These are phyloP conservation scores for Podaxis pistillaris DNA, from an alignment of 768 basidiomycete species.

Conservation along the genomic window DNA sequence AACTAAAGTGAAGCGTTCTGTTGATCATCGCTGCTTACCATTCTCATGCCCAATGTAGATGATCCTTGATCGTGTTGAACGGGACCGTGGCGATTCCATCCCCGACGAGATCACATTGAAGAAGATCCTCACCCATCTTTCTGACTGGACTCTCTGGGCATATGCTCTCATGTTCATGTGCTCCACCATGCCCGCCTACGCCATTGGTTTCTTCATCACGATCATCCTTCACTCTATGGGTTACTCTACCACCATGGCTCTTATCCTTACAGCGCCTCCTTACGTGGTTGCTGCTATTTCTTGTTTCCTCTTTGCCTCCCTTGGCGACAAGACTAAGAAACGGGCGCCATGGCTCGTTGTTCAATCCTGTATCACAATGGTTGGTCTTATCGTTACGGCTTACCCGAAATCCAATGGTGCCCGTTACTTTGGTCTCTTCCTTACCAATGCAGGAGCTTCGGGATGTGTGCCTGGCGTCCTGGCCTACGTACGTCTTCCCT, in stretches of 20 bases:
- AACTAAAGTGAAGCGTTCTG: constrained; percentile 26
- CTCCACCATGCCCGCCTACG: constrained; percentile 36
- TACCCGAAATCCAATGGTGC: constrained; percentile 27
- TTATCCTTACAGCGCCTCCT: constrained; percentile 35
- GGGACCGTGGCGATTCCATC: constrained; percentile 36
- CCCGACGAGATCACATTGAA: constrained; percentile 29
- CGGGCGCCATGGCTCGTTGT: constrained; percentile 33
- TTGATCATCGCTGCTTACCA: neutral
- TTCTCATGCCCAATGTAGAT: constrained; percentile 18
- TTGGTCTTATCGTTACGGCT: constrained; percentile 31
- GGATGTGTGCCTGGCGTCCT: constrained; percentile 35
- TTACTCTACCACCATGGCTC: constrained; percentile 25
- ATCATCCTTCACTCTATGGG: constrained; percentile 37
- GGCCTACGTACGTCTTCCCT: constrained; percentile 32
- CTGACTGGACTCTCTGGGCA: constrained; percentile 37
- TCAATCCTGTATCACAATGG: constrained; percentile 30
- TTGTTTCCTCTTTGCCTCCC: constrained; percentile 34
- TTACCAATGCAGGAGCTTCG: constrained; percentile 33
- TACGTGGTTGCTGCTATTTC: constrained; percentile 32
- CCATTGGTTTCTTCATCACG: constrained; percentile 34
- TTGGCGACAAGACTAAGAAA: constrained; percentile 33
- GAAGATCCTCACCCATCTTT: constrained; percentile 34
- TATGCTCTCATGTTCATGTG: constrained; percentile 38
- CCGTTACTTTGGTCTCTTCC: constrained; percentile 36
- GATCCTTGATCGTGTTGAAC: constrained; percentile 32